Percentiles rank a stretch among this genome's conserved stretches.
Conservation (phyloP, 306 rosid genomes). For the Cotoneaster glaucophyllus region DNA sequence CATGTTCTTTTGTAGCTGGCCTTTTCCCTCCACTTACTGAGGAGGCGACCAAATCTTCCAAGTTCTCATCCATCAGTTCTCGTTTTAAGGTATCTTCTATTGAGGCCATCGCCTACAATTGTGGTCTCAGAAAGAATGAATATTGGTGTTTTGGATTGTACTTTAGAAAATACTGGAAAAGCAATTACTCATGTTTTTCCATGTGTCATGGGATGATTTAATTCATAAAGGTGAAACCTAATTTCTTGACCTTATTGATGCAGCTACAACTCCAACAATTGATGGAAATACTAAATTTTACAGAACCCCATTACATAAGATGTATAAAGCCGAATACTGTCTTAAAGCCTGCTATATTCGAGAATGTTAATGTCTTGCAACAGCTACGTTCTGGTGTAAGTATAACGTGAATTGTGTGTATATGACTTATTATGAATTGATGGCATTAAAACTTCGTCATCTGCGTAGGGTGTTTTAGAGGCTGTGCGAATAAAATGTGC, state of each 20-base stretch:
- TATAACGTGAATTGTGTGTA: slow-evolving; percentile 21
- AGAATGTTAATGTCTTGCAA: slow-evolving; percentile 62
- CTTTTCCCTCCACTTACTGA: slow-evolving; percentile 77
- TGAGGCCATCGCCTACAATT: neutral
- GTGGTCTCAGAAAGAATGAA: neutral
- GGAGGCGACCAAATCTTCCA: slow-evolving; percentile 71
- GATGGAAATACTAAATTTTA: slow-evolving; percentile 73
- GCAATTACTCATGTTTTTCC: slow-evolving; percentile 1
- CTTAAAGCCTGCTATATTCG: slow-evolving; percentile 58
- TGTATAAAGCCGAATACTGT: slow-evolving; percentile 82
- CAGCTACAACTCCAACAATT: slow-evolving; percentile 92
- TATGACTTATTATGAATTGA: slow-evolving; percentile 7
- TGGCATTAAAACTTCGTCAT: slow-evolving; percentile 29
- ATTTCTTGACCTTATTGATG: slow-evolving; percentile 30
- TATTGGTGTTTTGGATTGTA: neutral
- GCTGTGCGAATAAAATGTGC: slow-evolving; percentile 92
- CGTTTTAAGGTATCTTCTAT: slow-evolving; percentile 67
- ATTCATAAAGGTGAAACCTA: slow-evolving; percentile 20
- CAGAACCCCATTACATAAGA: slow-evolving; percentile 90
- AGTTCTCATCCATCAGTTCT: slow-evolving; percentile 91
- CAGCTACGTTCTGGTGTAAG: slow-evolving; percentile 91
- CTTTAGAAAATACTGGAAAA: neutral
- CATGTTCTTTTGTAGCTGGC: slow-evolving; percentile 73
- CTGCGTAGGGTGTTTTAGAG: slow-evolving; percentile 88
- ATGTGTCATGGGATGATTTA: neutral